Base-by-base conservation (phyloP, 2,329 filamentous ascomycete species). In the Neofusicoccum kwambonambiense region DNA sequence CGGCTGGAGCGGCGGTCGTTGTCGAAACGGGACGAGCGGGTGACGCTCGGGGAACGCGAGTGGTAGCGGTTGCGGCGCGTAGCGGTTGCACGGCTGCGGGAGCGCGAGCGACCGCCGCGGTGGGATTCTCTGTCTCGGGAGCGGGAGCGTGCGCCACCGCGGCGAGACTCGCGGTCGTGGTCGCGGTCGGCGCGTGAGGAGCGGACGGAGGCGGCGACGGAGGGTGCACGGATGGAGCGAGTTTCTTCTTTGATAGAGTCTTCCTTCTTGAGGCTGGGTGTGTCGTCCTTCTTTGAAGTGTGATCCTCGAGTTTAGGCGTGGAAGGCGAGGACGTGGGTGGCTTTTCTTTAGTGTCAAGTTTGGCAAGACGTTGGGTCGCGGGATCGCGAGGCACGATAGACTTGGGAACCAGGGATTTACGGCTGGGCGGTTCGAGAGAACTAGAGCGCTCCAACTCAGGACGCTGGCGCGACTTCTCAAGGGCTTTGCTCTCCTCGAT, bases 381-480 rank as follows among this genome's bases (percentile, higher is more conserved):
- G 8, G 76, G 75, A 42, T 77, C 75, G 41, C 62, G 62, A 3
- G 64, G 62, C 3, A 64, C 42, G 44, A 64, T 66, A 41, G 65
- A 66, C 54, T 75, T 71, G 5, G 75, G 74, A 1, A 75, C 73
- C 54, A 77, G 70, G 4, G 75, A 72, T 45, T 75, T 76, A 69
- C 77, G 78, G 12, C 74, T 74, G 17, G 77, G 76, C 42, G 76
- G 75, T 61, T 78, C 76, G 5, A 79, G 70, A 5, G 76, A 78
- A 64, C 74, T 76, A 1, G 76, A 78, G 31, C 75, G 71, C 56
- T 76, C 75, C 13, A 77, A 70, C 4, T 73, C 73, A 56, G 75
- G 75, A 12, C 75, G 71, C 62, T 75, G 73, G 17, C 73, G 70
- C 12, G 75, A 71, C 45, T 76, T 78, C 65, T 77, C 76, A 68